Evolutionary conservation across 164 flowering plant species (phyloP).

Genomic region (Cinnamomum chago): DNA sequence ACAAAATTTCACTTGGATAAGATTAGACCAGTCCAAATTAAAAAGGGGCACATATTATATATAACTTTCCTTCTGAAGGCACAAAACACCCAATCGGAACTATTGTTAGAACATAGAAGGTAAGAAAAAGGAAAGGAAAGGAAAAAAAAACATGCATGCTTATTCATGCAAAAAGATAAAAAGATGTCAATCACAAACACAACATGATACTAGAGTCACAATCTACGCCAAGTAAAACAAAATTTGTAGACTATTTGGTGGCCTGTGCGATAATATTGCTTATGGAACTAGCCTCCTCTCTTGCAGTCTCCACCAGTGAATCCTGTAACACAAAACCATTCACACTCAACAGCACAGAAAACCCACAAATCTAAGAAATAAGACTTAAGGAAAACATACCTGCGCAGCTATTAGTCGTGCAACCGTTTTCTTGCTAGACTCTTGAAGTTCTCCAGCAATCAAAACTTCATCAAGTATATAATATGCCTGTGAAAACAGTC

Average conservation of each 20-base stretch:
- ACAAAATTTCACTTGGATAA: background rate
- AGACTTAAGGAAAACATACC: constrained; percentile 28
- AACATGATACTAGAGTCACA: background rate
- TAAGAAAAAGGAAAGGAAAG: no score
- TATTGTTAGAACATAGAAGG: background rate
- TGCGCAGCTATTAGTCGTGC: constrained; percentile 82
- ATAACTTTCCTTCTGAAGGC: background rate
- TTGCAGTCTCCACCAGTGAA: constrained; percentile 85
- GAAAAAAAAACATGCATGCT: background rate
- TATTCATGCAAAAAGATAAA: background rate
- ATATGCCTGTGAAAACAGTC: constrained; percentile 49
- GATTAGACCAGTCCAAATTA: no score
- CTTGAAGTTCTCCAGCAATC: constrained; percentile 94
- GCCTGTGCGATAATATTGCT: constrained; percentile 90
- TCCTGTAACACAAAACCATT: constrained; percentile 48
- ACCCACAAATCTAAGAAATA: background rate
- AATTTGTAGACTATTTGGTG: constrained; percentile 43
- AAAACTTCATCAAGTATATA: constrained; percentile 78
- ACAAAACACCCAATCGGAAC: background rate
- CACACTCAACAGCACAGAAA: background rate
- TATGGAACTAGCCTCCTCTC: constrained; percentile 81
- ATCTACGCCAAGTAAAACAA: background rate
- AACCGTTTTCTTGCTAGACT: constrained; percentile 90
- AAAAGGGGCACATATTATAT: background rate
- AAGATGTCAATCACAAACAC: background rate